Base-by-base conservation (phyloP, 2,329 filamentous ascomycete genomes). In the Ceratocystis eucalypticola region DNA sequence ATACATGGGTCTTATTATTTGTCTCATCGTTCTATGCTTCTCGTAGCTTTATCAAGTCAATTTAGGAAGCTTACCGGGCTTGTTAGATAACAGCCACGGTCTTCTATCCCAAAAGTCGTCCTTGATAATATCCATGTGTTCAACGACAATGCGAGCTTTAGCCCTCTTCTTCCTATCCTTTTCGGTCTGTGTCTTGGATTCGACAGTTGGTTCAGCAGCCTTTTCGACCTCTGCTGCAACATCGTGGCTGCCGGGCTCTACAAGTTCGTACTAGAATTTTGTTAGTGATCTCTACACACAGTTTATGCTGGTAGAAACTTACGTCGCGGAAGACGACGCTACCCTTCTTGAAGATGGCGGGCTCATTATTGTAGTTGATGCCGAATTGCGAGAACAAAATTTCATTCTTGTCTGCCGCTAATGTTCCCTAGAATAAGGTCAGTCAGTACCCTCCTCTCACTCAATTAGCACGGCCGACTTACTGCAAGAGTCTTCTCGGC, bases 331-430 rank as follows among this genome's bases (percentile, higher is more conserved):
- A 94, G 4, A 97, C 76, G 1, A 96, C 88, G 70, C 90, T 97
- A 3, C 94, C 94, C 74, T 97, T 99, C 75, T 88, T 94, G 75
- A 84, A 96, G 17, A 96, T 91, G 69, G 95, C 91, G 0, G 85
- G 85, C 75, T 99, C 94, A 70, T 96, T 94, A 76, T 99, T 99
- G 77, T 99, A 99, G 76, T 99, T 99, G 74, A 97, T 92, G 2
- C 86, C 84, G 75, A 96, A 97, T 30, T 82, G 82, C 1, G 86
- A 88, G 75, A 94, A 99, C 15, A 99, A 78, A 22, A 99, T 95
- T 78, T 99, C 94, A 73, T 99, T 94, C 78, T 99, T 99, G 72
- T 97, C 91, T 2, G 85, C 80, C 2, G 92, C 84, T 1, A 95
- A 76, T 0, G 91, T 95, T 2, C 93, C 92, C 88, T 92, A 61